Base-by-base conservation (phyloP, 257 asterid species). In the Haberlea rhodopensis region DNA sequence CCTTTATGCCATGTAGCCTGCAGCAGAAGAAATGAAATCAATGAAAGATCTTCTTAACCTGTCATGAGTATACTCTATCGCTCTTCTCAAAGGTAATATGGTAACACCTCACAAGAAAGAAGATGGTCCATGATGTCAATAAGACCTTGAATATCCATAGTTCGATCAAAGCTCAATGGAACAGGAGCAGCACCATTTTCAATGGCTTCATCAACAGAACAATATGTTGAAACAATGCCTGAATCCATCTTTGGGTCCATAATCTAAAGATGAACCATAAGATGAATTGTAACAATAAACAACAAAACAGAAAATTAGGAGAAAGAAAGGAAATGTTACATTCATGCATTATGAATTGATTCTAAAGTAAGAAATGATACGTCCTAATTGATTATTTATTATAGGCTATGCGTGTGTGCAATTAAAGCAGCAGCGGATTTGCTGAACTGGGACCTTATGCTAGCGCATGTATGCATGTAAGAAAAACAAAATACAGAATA, bases 181-280 rank as follows among this genome's bases (percentile, higher is more conserved):
- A 90, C 78, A 52, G 99, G 99, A 67, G 97, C 99, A 71, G 94
- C 99, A 71, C 94, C 97, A 72, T 79, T 80, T 67, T 94, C 97
- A 65, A 94, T 90, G 79, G 99, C 97, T 82, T 94, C 99, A 53
- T 90, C 97, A 72, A 94, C 85, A 32, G 99, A 94, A 74, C 74
- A 90, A 76, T 84, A 94, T 57, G 96, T 84, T 48, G 95, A 83
- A 58, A 94, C 95, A 75, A 94, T 94, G 62, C 99, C 99, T 54
- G 99, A 94, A 79, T 94, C 99, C 99, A 94, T 94, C 95, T 94
- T 90, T 60, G 97, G 96, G 77, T 94, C 99, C 99, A 94, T 94
- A 76, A 94, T 90, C 99, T 94, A 68, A 71, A 74, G 64, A 78
- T n/a, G n/a, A n/a, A n/a, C n/a, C n/a, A n/a, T n/a, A 57, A 67